Percentiles rank a stretch among this genome's conserved stretches.
These are phyloP conservation scores for Cymbopogon citratus DNA, from an alignment of 176 grass and related monocot genomes.

Conservation along the genomic window DNA sequence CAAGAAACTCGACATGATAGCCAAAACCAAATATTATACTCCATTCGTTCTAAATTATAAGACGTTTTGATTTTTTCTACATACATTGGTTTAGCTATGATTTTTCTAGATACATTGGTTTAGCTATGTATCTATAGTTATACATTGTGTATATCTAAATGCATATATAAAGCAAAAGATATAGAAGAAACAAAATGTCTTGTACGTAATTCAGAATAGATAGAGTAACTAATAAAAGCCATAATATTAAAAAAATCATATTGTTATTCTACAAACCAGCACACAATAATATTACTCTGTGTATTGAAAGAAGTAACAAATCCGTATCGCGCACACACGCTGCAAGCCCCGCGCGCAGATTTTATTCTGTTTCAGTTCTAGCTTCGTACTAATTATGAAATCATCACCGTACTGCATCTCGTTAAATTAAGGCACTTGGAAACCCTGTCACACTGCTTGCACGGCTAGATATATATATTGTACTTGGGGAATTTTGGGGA, in stretches of 20 bases:
- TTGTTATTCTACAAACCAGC: slow-evolving; percentile 42
- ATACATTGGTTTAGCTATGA: no score
- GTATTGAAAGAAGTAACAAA: slow-evolving; percentile 32
- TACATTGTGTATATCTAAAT: no score
- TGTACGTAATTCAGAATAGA: no score
- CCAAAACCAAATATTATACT: neutral
- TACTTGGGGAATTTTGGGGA: slow-evolving; percentile 14
- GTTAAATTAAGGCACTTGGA: slow-evolving; percentile 13
- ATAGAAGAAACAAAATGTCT: no score
- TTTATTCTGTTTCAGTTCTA: slow-evolving; percentile 15
- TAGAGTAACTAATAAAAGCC: neutral
- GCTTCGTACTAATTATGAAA: neutral
- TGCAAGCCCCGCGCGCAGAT: neutral
- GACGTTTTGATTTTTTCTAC: no score
- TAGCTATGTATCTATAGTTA: no score
- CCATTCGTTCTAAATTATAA: no score
- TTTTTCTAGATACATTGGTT: no score
- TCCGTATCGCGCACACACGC: slow-evolving; percentile 15
- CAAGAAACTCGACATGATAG: neutral
- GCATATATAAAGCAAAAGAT: no score
- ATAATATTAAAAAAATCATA: neutral
- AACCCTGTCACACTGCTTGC: slow-evolving; percentile 21
- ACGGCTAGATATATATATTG: neutral
- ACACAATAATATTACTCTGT: slow-evolving; percentile 25
- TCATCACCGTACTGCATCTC: slow-evolving; percentile 9